A percentile compares a stretch with the other conserved stretches of the same genome.
phyloP scores from a whole-genome alignment of 495 filamentous ascomycete genomes.

The Penicillium pancosmium region DNA sequence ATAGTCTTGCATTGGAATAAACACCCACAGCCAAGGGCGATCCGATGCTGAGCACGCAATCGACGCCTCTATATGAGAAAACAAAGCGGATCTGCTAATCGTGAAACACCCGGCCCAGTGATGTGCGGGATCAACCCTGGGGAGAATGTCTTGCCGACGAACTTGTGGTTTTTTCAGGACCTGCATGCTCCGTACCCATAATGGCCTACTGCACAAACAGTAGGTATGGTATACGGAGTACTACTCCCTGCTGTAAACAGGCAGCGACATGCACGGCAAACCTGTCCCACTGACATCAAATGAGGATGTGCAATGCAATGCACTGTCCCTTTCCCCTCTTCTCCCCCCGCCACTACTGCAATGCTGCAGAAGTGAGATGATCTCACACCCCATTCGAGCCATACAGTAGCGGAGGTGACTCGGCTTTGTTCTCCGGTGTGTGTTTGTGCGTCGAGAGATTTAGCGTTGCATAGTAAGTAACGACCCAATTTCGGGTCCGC shows the following conservation, averaged over 20 bases:
- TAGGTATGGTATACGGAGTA: no score
- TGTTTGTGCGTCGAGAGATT: background rate
- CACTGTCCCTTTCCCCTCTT: slow-evolving; percentile 16
- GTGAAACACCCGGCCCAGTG: slow-evolving; percentile 26
- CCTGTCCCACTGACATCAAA: slow-evolving; percentile 11
- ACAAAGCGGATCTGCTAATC: slow-evolving; percentile 25
- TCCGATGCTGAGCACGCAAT: background rate
- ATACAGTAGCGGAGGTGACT: slow-evolving; percentile 8
- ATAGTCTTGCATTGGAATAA: background rate
- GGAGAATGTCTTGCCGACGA: slow-evolving; percentile 9
- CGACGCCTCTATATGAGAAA: slow-evolving; percentile 4
- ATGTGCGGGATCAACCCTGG: slow-evolving; percentile 27
- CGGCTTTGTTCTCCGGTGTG: slow-evolving; percentile 19
- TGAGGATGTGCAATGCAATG: slow-evolving; percentile 28
- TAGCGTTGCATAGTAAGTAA: slow-evolving; percentile 1
- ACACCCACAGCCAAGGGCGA: background rate
- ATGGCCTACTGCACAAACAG: no score
- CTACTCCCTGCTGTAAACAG: no score
- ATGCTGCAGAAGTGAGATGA: slow-evolving; percentile 12
- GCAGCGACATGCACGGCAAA: background rate
- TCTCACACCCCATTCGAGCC: slow-evolving; percentile 11
- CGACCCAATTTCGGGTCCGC: slow-evolving; percentile 12
- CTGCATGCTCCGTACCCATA: background rate
- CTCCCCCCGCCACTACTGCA: background rate
- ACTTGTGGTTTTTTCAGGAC: slow-evolving; percentile 6